Evolutionary conservation across 345 rosid genomes (phyloP), one percentile per base, ranked within the genome.

Genomic region (Noccaea caerulescens): DNA sequence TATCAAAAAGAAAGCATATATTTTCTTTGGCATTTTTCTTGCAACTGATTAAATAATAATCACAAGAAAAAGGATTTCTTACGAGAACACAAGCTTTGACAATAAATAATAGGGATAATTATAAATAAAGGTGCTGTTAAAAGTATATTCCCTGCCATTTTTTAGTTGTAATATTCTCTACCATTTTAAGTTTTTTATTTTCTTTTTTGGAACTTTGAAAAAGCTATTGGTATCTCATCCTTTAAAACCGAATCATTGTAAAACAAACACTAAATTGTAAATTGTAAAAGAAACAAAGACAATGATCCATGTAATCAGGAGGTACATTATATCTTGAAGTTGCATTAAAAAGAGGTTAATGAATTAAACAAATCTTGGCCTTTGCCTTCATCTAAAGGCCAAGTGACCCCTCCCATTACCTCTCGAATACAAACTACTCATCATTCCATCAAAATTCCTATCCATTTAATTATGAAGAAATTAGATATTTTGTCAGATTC

Each of bases 311-410:
- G 60, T 30, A 39, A 71, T 50, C 10, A 60, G 67, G 66, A 59
- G 20, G 4, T 41, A 10, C 4, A 42, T 14, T 20, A 49, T 38
- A 8, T 70, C 41, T 59, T 59, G 46, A 72, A 62, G 12, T 23
- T 72, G 69, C 47, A 51, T 30, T 71, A 38, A 69, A 70, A 37
- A 42, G 16, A 63, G 43, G 33, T 42, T 30, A 42, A 12, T 18
- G 60, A 13, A 63, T 10, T 33, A 32, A 63, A 12, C 30, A 27
- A 51, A 66, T 51, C 12, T 18, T 56, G 72, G 33, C 71, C 58
- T 14, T 72, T 72, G 41, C 33, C 71, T 64, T 46, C 58, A 46
- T 42, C 71, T 25, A 72, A 72, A 72, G 58, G 71, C 71, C 77
- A 64, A 56, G 51, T 72, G 77, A 13, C 77, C 58, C 58, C 71